These are phyloP conservation scores for Fusarium humuli DNA, from an alignment of 2,329 filamentous ascomycete species.

Conservation along the genomic window DNA sequence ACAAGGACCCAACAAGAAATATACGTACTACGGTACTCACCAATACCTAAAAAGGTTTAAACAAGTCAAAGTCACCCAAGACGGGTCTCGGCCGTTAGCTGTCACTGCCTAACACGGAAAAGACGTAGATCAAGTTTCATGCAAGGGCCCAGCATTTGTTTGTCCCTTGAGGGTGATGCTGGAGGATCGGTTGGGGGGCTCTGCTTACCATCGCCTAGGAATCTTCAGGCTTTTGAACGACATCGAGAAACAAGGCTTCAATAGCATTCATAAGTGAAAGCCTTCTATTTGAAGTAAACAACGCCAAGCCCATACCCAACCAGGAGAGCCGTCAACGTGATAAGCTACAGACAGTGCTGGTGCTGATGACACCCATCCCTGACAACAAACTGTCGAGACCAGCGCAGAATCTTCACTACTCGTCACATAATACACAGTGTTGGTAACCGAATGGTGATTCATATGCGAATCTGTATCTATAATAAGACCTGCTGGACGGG, in stretches of 20 bases:
- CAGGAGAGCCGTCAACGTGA: neutral
- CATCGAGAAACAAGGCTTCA: neutral
- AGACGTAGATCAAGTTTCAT: conserved; percentile 5
- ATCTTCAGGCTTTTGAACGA: neutral
- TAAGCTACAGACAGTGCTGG: neutral
- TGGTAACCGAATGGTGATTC: neutral
- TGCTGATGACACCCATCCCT: neutral
- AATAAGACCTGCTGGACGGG: neutral
- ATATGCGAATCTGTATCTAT: neutral
- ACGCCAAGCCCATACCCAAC: neutral
- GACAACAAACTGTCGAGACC: neutral
- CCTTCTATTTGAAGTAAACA: neutral
- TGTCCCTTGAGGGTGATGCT: neutral
- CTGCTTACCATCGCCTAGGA: neutral
- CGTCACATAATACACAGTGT: neutral
- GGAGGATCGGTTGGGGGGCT: neutral
- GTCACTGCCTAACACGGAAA: conserved; percentile 12
- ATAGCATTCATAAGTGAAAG: neutral
- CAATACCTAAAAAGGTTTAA: neutral
- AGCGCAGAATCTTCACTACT: neutral
- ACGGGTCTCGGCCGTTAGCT: conserved; percentile 12
- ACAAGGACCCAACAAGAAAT: conserved; percentile 5
- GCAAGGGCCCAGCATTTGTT: neutral
- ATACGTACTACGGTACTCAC: neutral
- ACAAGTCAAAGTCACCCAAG: neutral